These are phyloP conservation scores for Aspergillus costaricaensis DNA, from an alignment of 2,329 filamentous ascomycete species.

Conservation along the genomic window DNA sequence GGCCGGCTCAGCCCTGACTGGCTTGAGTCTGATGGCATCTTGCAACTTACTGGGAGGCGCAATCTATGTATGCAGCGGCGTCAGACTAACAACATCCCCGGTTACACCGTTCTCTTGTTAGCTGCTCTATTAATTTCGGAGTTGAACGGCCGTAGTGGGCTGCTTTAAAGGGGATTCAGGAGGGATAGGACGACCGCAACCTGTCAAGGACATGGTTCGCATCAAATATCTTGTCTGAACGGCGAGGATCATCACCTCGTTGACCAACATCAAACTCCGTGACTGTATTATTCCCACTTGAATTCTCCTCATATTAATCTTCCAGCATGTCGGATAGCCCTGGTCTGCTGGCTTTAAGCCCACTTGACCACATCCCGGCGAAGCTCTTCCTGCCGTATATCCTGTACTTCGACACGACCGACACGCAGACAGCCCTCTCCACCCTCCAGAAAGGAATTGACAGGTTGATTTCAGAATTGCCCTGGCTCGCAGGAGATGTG, in stretches of 20 bases:
- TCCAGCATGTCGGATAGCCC: not conserved
- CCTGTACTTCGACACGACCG: constrained; percentile 5
- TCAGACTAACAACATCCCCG: not conserved
- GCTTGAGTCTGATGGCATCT: not conserved
- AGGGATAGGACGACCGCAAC: not conserved
- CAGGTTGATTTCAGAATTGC: constrained; percentile 3
- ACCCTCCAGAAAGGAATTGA: constrained; percentile 8
- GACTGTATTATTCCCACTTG: not conserved
- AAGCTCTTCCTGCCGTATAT: constrained; percentile 7
- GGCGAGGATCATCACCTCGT: no score
- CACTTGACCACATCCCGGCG: constrained; percentile 12
- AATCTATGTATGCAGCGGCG: not conserved
- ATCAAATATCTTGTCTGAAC: not conserved
- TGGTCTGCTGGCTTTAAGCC: constrained; percentile 7
- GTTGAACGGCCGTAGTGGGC: not conserved
- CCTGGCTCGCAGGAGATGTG: constrained; percentile 11
- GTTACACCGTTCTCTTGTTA: not conserved
- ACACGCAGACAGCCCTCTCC: not conserved
- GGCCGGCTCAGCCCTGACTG: no score
- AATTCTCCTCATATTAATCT: not conserved
- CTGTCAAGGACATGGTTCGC: not conserved
- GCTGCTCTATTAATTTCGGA: not conserved
- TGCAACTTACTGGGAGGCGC: not conserved
- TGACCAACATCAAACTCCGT: no score
- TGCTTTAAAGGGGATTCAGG: not conserved